Evolutionary conservation across 495 filamentous ascomycete genomes (phyloP).

Genomic region (Trypethelium eluteriae): DNA sequence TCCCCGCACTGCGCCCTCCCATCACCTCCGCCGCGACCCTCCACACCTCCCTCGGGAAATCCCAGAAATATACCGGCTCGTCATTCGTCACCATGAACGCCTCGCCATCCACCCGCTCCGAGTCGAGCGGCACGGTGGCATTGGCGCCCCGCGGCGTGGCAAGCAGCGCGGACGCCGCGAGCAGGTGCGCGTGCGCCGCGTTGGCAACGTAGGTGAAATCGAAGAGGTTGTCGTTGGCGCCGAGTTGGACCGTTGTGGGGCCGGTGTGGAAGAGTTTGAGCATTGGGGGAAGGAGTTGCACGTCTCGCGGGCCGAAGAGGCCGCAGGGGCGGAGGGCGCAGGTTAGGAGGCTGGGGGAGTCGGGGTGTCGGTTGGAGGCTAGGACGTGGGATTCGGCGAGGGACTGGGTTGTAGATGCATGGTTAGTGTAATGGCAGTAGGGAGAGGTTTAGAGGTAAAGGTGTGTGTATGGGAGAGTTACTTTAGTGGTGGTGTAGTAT

Average conservation of each 20-base stretch:
- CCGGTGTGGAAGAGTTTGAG: slow-evolving; percentile 56
- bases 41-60: slow-evolving; percentile 76
- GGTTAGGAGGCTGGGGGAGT: slow-evolving; percentile 31
- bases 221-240: slow-evolving; percentile 79
- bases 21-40: slow-evolving; percentile 26
- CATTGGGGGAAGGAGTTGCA: slow-evolving; percentile 54
- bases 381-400: slow-evolving; percentile 80
- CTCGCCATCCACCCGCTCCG: slow-evolving; percentile 83
- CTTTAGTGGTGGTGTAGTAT: slow-evolving; percentile 64
- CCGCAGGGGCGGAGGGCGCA: slow-evolving; percentile 23
- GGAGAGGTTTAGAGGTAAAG: neutral
- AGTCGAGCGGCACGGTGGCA: slow-evolving; percentile 7
- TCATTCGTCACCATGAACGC: slow-evolving; percentile 95
- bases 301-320: slow-evolving; percentile 40
- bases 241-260: slow-evolving; percentile 74
- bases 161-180: slow-evolving; percentile 67
- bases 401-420: slow-evolving; percentile 47
- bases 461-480: slow-evolving; percentile 13
- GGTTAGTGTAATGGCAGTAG: slow-evolving; percentile 11
- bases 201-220: slow-evolving; percentile 79
- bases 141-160: slow-evolving; percentile 42
- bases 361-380: slow-evolving; percentile 65
- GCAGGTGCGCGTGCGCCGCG: slow-evolving; percentile 65
- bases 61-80: slow-evolving; percentile 91
- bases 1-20: slow-evolving; percentile 23